Evolutionary conservation across 2,329 filamentous ascomycete species (phyloP).

Genomic region (Alternaria atra): DNA sequence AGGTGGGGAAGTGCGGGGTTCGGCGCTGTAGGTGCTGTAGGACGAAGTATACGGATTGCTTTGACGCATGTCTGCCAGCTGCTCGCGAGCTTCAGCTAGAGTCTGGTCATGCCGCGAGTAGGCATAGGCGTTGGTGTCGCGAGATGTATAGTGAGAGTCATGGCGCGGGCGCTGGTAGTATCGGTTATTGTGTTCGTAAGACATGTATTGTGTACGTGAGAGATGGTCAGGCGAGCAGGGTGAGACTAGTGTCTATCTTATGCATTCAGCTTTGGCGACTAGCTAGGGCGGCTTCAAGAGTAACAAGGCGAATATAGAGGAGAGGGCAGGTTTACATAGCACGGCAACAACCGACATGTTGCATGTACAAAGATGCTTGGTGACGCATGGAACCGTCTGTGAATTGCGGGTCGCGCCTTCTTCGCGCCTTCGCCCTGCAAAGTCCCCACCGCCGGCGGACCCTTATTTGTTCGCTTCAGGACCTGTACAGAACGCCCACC

Average conservation of each 20-base stretch:
- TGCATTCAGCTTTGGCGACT: conserved; percentile 7
- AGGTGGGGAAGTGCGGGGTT: conserved; percentile 42
- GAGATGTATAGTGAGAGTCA: conserved; percentile 38
- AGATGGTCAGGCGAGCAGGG: conserved; percentile 22
- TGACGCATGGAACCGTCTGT: conserved; percentile 21
- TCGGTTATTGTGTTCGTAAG: conserved; percentile 40
- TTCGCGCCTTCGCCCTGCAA: conserved; percentile 10
- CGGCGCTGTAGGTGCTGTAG: conserved; percentile 36
- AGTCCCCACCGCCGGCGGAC: conserved; percentile 7
- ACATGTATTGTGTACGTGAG: conserved; percentile 25
- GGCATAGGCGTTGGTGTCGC: conserved; percentile 35
- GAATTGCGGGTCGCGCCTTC: conserved; percentile 18
- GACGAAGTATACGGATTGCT: conserved; percentile 29
- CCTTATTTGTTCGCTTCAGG: conserved; percentile 17
- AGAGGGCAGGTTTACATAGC: conserved; percentile 14
- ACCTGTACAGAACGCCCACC: conserved; percentile 13
- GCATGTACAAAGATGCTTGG: conserved; percentile 15
- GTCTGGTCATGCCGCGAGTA: conserved; percentile 28
- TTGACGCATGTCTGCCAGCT: conserved; percentile 36
- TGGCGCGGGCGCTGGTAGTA: conserved; percentile 33
- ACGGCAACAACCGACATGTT: conserved; percentile 18
- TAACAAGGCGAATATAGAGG: conserved; percentile 8
- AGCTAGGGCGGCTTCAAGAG: conserved; percentile 12
- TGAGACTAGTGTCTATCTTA: conserved; percentile 12
- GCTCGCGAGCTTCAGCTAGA: conserved; percentile 27